Percentiles rank a stretch among this genome's conserved stretches.
Evolutionary conservation across 2,329 filamentous ascomycete species (phyloP).

Genomic region (Colletotrichum filicis): DNA sequence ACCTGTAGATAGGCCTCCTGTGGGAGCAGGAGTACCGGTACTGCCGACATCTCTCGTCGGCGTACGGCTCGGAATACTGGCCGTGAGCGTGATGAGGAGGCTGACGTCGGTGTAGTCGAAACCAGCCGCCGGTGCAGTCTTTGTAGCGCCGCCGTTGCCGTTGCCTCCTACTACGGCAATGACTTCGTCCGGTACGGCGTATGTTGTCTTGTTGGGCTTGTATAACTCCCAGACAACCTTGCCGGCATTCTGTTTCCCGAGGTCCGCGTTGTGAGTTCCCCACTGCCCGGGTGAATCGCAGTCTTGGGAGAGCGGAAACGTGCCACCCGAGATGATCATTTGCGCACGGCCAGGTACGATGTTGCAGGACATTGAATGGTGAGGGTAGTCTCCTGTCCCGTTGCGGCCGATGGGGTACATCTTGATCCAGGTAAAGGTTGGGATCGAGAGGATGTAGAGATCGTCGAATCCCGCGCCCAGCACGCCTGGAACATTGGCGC

Average conservation of each 20-base stretch:
- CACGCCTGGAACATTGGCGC: slow-evolving; percentile 56
- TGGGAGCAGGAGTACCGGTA: not conserved
- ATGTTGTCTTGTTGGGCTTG: slow-evolving; percentile 59
- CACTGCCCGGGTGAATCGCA: slow-evolving; percentile 65
- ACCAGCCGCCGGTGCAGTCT: slow-evolving; percentile 57
- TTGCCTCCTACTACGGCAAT: slow-evolving; percentile 61
- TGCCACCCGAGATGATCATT: slow-evolving; percentile 73
- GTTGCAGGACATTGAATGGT: slow-evolving; percentile 69
- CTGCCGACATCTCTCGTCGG: slow-evolving; percentile 58
- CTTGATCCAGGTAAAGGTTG: slow-evolving; percentile 73
- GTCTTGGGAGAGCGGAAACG: slow-evolving; percentile 57
- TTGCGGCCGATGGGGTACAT: slow-evolving; percentile 56
- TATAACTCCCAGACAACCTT: slow-evolving; percentile 63
- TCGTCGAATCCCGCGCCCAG: slow-evolving; percentile 67
- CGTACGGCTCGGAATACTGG: slow-evolving; percentile 55
- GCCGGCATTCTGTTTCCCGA: slow-evolving; percentile 60
- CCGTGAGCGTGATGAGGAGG: slow-evolving; percentile 63
- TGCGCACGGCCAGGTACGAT: slow-evolving; percentile 64
- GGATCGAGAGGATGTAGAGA: slow-evolving; percentile 70
- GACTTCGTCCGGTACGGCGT: slow-evolving; percentile 65
- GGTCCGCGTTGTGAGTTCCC: slow-evolving; percentile 66
- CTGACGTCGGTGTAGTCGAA: slow-evolving; percentile 63
- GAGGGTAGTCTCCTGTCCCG: slow-evolving; percentile 53
- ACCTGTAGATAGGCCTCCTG: slow-evolving; percentile 44
- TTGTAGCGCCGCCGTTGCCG: slow-evolving; percentile 63